These are phyloP conservation scores for Didymella segeticola DNA, from an alignment of 2,329 filamentous ascomycete species.

Conservation along the genomic window DNA sequence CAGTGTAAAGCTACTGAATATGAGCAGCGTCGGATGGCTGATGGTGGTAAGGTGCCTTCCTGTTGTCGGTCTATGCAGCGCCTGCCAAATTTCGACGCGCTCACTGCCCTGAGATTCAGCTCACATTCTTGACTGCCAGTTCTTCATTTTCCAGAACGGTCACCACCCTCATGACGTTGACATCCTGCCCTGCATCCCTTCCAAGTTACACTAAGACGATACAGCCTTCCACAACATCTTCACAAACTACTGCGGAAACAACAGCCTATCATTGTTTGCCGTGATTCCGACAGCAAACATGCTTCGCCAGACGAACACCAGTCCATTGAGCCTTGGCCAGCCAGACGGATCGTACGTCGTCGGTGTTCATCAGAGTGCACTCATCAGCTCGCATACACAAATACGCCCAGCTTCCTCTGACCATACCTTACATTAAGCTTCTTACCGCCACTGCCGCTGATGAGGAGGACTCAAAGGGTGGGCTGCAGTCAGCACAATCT, in stretches of 20 bases:
- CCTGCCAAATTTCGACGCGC: neutral
- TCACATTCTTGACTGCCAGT: neutral
- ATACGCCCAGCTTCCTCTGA: neutral
- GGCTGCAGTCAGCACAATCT: conserved; percentile 13
- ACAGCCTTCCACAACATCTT: neutral
- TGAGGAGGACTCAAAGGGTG: neutral
- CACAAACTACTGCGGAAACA: neutral
- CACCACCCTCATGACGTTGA: conserved; percentile 4
- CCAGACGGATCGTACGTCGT: neutral
- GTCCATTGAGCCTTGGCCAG: neutral
- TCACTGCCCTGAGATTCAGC: neutral
- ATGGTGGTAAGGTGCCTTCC: too few relatives aligned
- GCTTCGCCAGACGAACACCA: neutral
- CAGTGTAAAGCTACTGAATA: too few relatives aligned
- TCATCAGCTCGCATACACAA: neutral
- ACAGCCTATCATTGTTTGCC: neutral
- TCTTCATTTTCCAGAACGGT: neutral
- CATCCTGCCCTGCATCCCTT: neutral
- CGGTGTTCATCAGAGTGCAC: neutral
- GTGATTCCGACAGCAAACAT: neutral
- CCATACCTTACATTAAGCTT: neutral
- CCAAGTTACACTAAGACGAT: neutral
- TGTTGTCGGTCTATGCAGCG: neutral
- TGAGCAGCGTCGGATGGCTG: too few relatives aligned
- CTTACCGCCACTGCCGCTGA: conserved; percentile 9